Base-by-base conservation (phyloP, 768 basidiomycete genomes). In the Fomitopsis pulvina region DNA sequence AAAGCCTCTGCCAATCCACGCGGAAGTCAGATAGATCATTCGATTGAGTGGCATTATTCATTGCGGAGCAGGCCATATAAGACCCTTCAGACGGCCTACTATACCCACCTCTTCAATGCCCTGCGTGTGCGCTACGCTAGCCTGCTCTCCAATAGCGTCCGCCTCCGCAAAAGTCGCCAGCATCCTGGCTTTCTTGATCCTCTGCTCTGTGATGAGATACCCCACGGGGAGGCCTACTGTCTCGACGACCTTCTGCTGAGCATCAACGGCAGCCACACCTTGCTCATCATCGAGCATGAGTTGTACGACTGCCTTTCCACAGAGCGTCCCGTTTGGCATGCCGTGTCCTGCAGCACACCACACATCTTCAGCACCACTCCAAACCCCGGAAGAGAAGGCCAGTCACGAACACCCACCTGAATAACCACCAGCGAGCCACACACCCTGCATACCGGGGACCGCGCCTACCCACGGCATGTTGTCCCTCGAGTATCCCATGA, bases 381-480 rank as follows among this genome's bases (percentile, higher is more conserved):
- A 37, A n/a, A n/a, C n/a, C n/a, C 14, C 14, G 34, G 34, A 4
- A 16, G 14, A 5, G 34, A 37, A 7, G 5, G 6, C 34, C 5
- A 12, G 34, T 16, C 29, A 14, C 14, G 29, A 37, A 4, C 34
- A 37, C 34, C 14, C 14, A 37, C 34, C 34, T 37, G 34, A 7
- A 18, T 37, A 37, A 14, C 14, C 34, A 6, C 34, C 34, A 16
- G 34, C 34, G 18, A 37, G 34, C 34, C 34, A 37, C 14, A 37
- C 34, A 6, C 34, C 34, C 34, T 37, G 14, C 34, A 37, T 64
- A 20, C 53, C 53, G 0, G 82, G 82, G 41, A 87, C 65, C 9
- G 79, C 69, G 16, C 85, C 85, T 30, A 87, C 81, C 85, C 85
- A 87, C 3, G 85, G 85, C 59, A 68, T 62, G 39, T 68, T 66